Evolutionary conservation across 495 filamentous ascomycete genomes (phyloP), one percentile per base, ranked within the genome.

Genomic region (Lentithecium fluviatile): DNA sequence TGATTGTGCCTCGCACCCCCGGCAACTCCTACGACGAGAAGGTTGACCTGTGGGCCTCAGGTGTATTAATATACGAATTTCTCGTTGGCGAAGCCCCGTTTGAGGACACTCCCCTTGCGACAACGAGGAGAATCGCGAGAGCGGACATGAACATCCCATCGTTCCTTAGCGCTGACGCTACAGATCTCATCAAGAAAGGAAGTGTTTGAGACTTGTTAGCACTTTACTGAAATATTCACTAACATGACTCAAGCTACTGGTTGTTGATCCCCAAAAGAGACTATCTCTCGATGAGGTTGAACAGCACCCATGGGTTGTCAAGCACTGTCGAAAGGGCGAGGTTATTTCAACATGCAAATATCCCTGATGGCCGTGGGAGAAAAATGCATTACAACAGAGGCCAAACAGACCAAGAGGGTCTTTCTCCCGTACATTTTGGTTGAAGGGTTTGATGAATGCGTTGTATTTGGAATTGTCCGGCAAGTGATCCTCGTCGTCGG

Each of bases 221-320:
- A 45, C 42, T 17, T 45, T 3, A 17, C n/a, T 13, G n/a, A 6
- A 17, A 17, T 6, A 45, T 45, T 4, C 42, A 45, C n/a, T 17
- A 45, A 45, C 42, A 45, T 45, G 20, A 17, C 42, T 45, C 42
- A 17, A 45, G 42, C n/a, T 45, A 45, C 42, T 13, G n/a, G 42
- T 40, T 45, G n/a, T 45, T 13, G 42, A 45, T 6, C 42, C 13
- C 4, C 20, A 17, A 12, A 45, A 45, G 42, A 17, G 42, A 45
- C 42, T 45, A 6, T 45, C 42, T 17, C 42, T 45, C n/a, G 42
- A 13, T 45, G 42, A 13, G 13, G 42, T 45, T 12, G n/a, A 17
- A 45, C 42, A 23, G n/a, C 42, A 45, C 20, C 4, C 42, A 17
- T 45, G 42, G 42, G 20, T 45, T 12, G 4, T 23, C n/a, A 23